phyloP scores from a whole-genome alignment of 148 eudicot genomes.

The Vaccinium darrowii region DNA sequence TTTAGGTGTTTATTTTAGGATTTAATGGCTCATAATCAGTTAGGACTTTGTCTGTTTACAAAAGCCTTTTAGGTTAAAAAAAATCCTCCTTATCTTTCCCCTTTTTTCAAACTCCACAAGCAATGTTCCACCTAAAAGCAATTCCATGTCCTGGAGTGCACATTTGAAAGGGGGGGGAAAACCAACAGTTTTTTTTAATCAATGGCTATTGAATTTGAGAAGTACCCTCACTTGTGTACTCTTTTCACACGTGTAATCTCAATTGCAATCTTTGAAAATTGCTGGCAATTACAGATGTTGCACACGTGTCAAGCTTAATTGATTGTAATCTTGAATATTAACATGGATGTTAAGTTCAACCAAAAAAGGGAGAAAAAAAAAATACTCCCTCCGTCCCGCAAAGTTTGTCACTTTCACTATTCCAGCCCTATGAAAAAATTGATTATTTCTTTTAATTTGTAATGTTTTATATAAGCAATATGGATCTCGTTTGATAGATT shows the following conservation, averaged over 20 bases:
- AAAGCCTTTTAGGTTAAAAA: conserved; percentile 10
- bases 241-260: conserved; percentile 16
- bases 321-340: background rate
- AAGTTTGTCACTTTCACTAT: too few relatives aligned
- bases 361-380: too few relatives aligned
- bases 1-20: conserved; percentile 24
- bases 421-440: too few relatives aligned
- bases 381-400: too few relatives aligned
- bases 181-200: background rate
- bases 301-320: background rate
- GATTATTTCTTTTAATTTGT: too few relatives aligned
- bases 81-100: background rate
- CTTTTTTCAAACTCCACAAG: conserved; percentile 7
- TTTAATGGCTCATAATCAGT: conserved; percentile 30
- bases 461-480: too few relatives aligned
- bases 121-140: conserved; percentile 5
- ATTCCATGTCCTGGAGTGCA: conserved; percentile 25
- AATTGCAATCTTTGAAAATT: conserved; percentile 7
- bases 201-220: conserved; percentile 7
- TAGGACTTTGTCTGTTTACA: conserved; percentile 3
- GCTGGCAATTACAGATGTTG: background rate
- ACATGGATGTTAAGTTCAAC: too few relatives aligned
- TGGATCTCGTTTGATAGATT: too few relatives aligned
- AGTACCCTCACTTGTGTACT: conserved; percentile 7
- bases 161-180: background rate